A percentile compares a stretch with the other conserved stretches of the same genome.
Conservation (phyloP, 306 rosid genomes). For the Comarum palustre region DNA sequence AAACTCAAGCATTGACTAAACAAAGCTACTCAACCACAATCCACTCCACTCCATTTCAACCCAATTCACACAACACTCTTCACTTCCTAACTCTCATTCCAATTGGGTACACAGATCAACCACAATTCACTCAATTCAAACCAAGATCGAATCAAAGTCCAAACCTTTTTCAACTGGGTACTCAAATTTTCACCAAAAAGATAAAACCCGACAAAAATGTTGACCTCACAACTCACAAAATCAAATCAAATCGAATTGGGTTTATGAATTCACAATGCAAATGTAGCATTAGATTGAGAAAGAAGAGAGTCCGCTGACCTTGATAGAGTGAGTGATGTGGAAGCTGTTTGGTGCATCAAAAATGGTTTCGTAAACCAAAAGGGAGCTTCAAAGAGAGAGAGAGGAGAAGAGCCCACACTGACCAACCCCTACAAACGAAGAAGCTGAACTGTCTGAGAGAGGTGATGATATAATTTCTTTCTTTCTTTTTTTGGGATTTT, state of each 20-base stretch:
- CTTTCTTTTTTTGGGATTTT: neutral
- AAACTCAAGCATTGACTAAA: constrained; percentile 4
- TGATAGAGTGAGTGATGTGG: constrained; percentile 40
- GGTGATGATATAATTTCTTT: neutral
- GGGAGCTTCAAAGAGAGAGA: constrained; percentile 31
- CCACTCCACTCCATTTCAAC: neutral
- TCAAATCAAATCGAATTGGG: neutral
- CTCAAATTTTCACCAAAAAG: constrained; percentile 32
- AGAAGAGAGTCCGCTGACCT: constrained; percentile 37
- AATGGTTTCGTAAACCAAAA: constrained; percentile 46
- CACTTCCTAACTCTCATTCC: constrained; percentile 5
- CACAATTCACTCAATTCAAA: constrained; percentile 13
- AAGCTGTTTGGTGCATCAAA: constrained; percentile 38
- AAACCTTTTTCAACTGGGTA: constrained; percentile 14
- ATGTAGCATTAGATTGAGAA: constrained; percentile 6
- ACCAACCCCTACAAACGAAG: constrained; percentile 28
- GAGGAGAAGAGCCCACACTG: constrained; percentile 20
- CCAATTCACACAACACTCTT: constrained; percentile 11
- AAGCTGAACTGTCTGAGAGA: constrained; percentile 1
- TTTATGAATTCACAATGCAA: constrained; percentile 14
- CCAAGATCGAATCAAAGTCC: constrained; percentile 47
- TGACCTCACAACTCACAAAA: constrained; percentile 26
- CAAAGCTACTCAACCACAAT: constrained; percentile 5
- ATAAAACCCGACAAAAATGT: neutral
- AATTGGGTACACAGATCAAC: constrained; percentile 9